Base-by-base conservation (phyloP, 2,329 filamentous ascomycete genomes). In the Didymosphaeria variabile region DNA sequence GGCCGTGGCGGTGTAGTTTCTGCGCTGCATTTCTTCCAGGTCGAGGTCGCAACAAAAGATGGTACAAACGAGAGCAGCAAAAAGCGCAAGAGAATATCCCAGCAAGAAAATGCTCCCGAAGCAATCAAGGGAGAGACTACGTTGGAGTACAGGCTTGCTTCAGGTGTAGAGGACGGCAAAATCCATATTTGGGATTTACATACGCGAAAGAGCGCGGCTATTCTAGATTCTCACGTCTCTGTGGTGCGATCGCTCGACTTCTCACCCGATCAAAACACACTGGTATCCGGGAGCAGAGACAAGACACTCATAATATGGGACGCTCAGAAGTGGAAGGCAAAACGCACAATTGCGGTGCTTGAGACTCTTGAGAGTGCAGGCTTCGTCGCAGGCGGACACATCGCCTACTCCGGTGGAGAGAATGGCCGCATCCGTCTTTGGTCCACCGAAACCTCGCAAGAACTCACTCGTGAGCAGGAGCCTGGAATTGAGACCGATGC, bases 241-340 rank as follows among this genome's bases (percentile, higher is more conserved):
- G 92, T 98, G 67, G 92, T 99, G n/a, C 90, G 93, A 68, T 89
- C 88, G 55, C 78, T 99, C 53, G 91, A 95, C 69, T 99, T 91
- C 77, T 95, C 91, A 5, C 78, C 88, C 0, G 81, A 89, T 57
- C 88, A 93, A 72, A 88, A 94, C 72, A 83, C 88, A 5, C 82
- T 99, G 32, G 85, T 99, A 2, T 95, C 93, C 5, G 93, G 89
- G 21, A 91, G 93, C 75, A 87, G 95, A 80, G 95, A 99, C 81
- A 96, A 97, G 81, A 98, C 95, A 0, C 87, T 95, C 57, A 95
- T 95, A 64, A 86, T 96, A 78, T 99, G 95, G 94, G 91, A 97
- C 79, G 86, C 91, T 21, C 87, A 83, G 66, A 93, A 89, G 23
- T 99, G 95, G 93, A 94, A 94, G 79, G 82, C 88, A 46, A 86